Conservation (phyloP, 495 filamentous ascomycete species). For the Hypoxylon perforatum region DNA sequence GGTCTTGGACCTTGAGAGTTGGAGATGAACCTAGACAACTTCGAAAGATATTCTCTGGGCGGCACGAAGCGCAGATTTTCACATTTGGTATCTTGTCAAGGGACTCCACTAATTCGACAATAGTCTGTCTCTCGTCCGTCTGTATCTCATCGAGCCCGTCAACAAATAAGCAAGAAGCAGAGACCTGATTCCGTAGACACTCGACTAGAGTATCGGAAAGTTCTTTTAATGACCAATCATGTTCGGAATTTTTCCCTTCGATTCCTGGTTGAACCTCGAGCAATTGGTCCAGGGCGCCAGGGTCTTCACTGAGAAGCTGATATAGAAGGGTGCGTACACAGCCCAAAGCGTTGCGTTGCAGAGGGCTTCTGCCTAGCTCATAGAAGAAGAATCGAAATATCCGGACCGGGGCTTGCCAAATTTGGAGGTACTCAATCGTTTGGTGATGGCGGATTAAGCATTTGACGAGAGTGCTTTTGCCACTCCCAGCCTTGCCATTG, state of each 20-base stretch:
- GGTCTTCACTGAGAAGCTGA: slow-evolving; percentile 9
- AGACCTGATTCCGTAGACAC: not conserved
- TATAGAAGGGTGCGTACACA: slow-evolving; percentile 17
- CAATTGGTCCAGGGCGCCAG: not conserved
- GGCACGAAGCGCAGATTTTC: slow-evolving; percentile 8
- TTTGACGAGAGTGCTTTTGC: slow-evolving; percentile 6
- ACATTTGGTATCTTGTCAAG: not conserved
- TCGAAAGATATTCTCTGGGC: slow-evolving; percentile 4
- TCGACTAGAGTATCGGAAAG: not conserved
- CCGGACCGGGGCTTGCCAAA: not conserved
- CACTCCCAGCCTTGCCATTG: slow-evolving; percentile 12
- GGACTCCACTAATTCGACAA: slow-evolving; percentile 1
- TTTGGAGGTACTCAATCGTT: slow-evolving; percentile 4
- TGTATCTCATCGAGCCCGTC: slow-evolving; percentile 22
- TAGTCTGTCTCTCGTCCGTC: not conserved
- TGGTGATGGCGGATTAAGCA: not conserved
- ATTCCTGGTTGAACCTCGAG: not conserved
- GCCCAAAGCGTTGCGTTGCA: slow-evolving; percentile 14
- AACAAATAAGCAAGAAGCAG: slow-evolving; percentile 6
- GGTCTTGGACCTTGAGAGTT: slow-evolving; percentile 4
- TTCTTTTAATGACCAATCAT: slow-evolving; percentile 10
- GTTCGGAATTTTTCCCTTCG: slow-evolving; percentile 1
- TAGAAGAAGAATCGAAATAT: slow-evolving; percentile 22
- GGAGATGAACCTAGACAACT: not conserved
- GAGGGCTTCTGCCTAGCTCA: slow-evolving; percentile 6